Conservation (phyloP, 495 filamentous ascomycete genomes). For the Neurospora africana region DNA sequence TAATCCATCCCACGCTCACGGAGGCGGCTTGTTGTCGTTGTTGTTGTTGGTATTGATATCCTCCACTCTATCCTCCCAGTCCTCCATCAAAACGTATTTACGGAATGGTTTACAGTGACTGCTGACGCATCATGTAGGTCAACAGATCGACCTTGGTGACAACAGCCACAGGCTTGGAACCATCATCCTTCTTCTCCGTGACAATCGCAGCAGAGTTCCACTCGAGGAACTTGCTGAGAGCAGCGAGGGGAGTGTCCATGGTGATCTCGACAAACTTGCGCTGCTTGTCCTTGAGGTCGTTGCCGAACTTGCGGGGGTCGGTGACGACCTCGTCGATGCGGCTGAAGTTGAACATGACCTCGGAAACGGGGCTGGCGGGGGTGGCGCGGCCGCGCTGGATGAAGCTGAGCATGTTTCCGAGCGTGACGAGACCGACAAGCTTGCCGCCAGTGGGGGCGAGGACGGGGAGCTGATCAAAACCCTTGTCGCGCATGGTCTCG, state of each 20-base stretch:
- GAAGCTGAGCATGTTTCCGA: conserved; percentile 88
- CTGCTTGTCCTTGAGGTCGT: conserved; percentile 33
- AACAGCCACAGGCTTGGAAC: conserved; percentile 65
- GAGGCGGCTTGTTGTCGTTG: not conserved
- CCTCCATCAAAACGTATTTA: not conserved
- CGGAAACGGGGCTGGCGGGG: conserved; percentile 56
- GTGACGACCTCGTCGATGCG: conserved; percentile 81
- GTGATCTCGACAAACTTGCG: conserved; percentile 90
- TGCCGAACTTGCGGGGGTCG: conserved; percentile 57
- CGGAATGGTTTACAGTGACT: conserved; percentile 3
- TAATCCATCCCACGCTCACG: not conserved
- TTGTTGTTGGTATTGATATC: not conserved
- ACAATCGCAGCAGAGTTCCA: conserved; percentile 96
- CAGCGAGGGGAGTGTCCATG: conserved; percentile 70
- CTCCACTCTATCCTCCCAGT: not conserved
- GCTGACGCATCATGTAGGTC: conserved; percentile 79
- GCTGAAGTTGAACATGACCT: conserved; percentile 95
- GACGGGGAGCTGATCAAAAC: conserved; percentile 93
- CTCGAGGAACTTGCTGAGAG: conserved; percentile 85
- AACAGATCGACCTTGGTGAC: conserved; percentile 95
- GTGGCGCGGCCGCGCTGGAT: conserved; percentile 72
- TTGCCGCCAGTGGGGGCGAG: conserved; percentile 54
- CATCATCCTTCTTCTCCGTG: conserved; percentile 55
- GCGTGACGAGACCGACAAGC: conserved; percentile 82
- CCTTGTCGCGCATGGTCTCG: conserved; percentile 93